These are phyloP conservation scores for Eucalyptus cloeziana DNA, from an alignment of 345 rosid species.

Conservation along the genomic window DNA sequence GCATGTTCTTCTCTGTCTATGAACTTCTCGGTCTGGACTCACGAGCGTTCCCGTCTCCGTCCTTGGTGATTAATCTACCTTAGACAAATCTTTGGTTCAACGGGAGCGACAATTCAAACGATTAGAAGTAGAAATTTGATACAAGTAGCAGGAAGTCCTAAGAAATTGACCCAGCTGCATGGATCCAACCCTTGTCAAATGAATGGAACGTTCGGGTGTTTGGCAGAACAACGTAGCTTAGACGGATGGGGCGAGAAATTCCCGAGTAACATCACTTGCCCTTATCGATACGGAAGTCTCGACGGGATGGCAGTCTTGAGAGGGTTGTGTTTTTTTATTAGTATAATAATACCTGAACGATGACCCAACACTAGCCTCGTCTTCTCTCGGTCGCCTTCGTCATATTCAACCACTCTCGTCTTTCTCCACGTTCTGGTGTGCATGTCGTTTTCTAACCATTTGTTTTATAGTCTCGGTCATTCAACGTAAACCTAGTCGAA, in stretches of 20 bases:
- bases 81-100: not conserved
- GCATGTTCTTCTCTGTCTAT: not conserved
- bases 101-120: not conserved
- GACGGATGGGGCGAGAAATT: not conserved
- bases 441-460: not conserved
- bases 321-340: not conserved
- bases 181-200: not conserved
- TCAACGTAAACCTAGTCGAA: not conserved
- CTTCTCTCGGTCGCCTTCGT: not conserved
- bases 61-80: not conserved
- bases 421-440: not conserved
- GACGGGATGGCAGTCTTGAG: not conserved
- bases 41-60: not conserved
- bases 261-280: not conserved
- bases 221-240: not conserved
- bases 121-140: not conserved
- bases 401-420: not conserved
- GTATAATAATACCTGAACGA: not conserved
- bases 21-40: not conserved
- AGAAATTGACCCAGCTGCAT: not conserved
- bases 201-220: not conserved
- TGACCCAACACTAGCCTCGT: not conserved
- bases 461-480: not conserved
- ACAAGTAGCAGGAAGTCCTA: not conserved
- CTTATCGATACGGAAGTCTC: not conserved